phyloP scores from a whole-genome alignment of 2,329 filamentous ascomycete genomes.

The Didymella pinodella region DNA sequence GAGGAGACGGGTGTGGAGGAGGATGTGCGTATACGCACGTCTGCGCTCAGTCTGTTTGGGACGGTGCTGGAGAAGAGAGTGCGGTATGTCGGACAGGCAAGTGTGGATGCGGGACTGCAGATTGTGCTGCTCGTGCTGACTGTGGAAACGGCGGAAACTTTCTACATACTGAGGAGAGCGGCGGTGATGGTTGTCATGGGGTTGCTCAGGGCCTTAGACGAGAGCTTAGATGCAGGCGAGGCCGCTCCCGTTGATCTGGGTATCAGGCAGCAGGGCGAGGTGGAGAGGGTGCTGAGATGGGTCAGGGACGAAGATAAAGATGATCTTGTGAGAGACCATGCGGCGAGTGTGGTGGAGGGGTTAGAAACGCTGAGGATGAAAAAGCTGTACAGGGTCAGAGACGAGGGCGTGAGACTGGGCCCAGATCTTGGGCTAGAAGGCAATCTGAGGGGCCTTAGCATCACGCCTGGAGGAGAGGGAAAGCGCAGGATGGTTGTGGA shows the following conservation, averaged over 20 bases:
- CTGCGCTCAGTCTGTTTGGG: conserved; percentile 72
- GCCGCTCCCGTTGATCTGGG: conserved; percentile 59
- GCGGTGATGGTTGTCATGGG: conserved; percentile 70
- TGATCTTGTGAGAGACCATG: conserved; percentile 72
- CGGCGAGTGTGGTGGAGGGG: conserved; percentile 71
- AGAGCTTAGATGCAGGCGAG: conserved; percentile 52
- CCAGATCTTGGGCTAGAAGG: conserved; percentile 44
- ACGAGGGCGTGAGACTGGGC: conserved; percentile 32
- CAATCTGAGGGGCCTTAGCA: conserved; percentile 56
- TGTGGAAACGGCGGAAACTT: conserved; percentile 67
- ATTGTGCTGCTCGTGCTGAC: conserved; percentile 69
- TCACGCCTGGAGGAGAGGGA: conserved; percentile 43
- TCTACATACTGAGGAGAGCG: conserved; percentile 71
- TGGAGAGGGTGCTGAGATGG: conserved; percentile 69
- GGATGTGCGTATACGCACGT: conserved; percentile 73
- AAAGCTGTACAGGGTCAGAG: conserved; percentile 55
- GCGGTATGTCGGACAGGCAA: conserved; percentile 53
- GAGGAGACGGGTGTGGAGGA: conserved; percentile 69
- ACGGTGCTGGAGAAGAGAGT: conserved; percentile 64
- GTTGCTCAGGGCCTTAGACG: conserved; percentile 67
- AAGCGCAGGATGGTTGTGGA: conserved; percentile 58
- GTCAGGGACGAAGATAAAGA: conserved; percentile 72
- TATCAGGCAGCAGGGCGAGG: conserved; percentile 65
- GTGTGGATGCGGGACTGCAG: conserved; percentile 62
- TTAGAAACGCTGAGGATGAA: conserved; percentile 69